Conservation (phyloP, 768 basidiomycete species). For the Serendipita vermifera region DNA sequence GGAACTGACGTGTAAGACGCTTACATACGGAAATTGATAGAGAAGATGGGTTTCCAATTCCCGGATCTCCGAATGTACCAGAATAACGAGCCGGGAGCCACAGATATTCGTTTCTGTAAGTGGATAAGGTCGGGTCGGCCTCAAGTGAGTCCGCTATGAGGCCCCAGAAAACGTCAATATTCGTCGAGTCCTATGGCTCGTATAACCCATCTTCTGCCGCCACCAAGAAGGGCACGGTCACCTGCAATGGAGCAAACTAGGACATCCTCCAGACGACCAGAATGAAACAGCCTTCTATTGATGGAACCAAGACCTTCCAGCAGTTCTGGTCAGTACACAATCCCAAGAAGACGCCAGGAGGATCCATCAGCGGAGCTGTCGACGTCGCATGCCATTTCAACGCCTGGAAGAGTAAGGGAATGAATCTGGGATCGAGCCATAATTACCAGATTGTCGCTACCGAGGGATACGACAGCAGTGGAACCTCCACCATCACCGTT, state of each 20-base stretch:
- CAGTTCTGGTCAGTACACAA: constrained; percentile 40
- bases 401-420: not conserved
- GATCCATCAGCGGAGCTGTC: constrained; percentile 9
- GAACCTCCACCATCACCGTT: not conserved
- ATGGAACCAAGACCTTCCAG: constrained; percentile 33
- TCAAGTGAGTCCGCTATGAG: too few relatives aligned
- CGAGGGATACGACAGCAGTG: not conserved
- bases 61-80: too few relatives aligned
- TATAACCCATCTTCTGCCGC: constrained; percentile 29
- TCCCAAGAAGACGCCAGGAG: too few relatives aligned
- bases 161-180: too few relatives aligned
- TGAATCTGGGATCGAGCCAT: not conserved
- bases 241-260: constrained; percentile 32
- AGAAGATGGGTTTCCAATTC: too few relatives aligned
- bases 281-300: constrained; percentile 31
- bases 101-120: too few relatives aligned
- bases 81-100: too few relatives aligned
- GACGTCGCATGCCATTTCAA: constrained; percentile 10
- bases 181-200: constrained; percentile 30
- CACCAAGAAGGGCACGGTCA: constrained; percentile 28
- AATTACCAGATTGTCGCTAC: constrained; percentile 2
- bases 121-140: too few relatives aligned
- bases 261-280: constrained; percentile 29
- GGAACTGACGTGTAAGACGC: too few relatives aligned
- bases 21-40: too few relatives aligned